Evolutionary conservation across 805 yeast species (phyloP), one percentile per base, ranked within the genome.

Genomic region (Wickerhamomyces kurtzmanii): DNA sequence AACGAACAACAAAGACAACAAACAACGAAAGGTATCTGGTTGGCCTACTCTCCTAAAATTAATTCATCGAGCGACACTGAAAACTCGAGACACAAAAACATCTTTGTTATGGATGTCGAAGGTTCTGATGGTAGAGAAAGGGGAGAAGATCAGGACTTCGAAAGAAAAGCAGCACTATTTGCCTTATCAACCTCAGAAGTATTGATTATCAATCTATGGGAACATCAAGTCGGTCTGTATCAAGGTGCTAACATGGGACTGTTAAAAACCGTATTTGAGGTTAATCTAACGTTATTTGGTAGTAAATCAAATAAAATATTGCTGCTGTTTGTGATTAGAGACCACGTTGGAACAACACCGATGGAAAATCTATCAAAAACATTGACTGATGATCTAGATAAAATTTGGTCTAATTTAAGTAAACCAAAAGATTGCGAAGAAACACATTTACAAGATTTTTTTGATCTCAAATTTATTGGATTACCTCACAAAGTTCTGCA

Each of bases 61-160:
- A 47, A 49, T 21, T 36, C 51, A 0, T 32, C 45, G 8, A 30
- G 49, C 2, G 20, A 30, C 2, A 27, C 36, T 6, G 44, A 43
- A 23, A 32, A 43, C 12, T 33, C 37, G 14, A 41, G 25, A 23
- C 21, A 34, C 15, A 35, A 40, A 5, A 63, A 73, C 37, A 62
- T 85, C 8, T 67, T 84, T 36, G 93, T 91, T 3, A 69, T 91
- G 68, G 98, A 91, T 49, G 97, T 91, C n/a, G 98, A 91, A 57
- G 98, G 98, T 27, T 87, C 96, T 1, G 98, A 91, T 57, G 97
- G 98, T 27, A 70, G 96, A 34, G 98, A 91, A 56, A 71, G 96
- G 31, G 97, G 97, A 15, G 98, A 91, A 45, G 97, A 91, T 54
- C 96, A 91, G 55, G 98, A 91, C 55, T 91, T 91, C 53, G 98